A percentile compares a stretch with the other conserved stretches of the same genome.
These are phyloP conservation scores for Eremochloa ophiuroides DNA, from an alignment of 176 grass and related monocot genomes.

Conservation along the genomic window DNA sequence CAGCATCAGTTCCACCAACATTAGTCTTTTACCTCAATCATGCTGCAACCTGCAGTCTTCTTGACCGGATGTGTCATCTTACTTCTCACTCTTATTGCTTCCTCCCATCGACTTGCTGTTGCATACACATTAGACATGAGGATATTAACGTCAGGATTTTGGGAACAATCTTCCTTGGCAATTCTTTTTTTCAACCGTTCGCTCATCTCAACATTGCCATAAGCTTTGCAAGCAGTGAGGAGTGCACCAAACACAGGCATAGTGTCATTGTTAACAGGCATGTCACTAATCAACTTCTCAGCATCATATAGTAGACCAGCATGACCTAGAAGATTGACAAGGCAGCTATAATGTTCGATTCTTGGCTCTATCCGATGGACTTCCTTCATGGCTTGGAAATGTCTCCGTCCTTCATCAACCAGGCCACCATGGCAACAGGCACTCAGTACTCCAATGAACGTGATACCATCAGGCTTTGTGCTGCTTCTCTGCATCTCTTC, in stretches of 20 bases:
- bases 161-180: slow-evolving; percentile 17
- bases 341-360: slow-evolving; percentile 60
- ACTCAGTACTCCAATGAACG: slow-evolving; percentile 49
- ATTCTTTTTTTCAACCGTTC: slow-evolving; percentile 46
- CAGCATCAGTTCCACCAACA: neutral
- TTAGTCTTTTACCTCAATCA: slow-evolving; percentile 49
- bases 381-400: slow-evolving; percentile 49
- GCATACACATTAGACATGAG: slow-evolving; percentile 71
- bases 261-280: slow-evolving; percentile 33
- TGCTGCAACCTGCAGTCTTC: slow-evolving; percentile 66
- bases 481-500: slow-evolving; percentile 40
- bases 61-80: slow-evolving; percentile 54
- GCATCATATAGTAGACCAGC: slow-evolving; percentile 62
- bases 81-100: slow-evolving; percentile 45
- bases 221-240: slow-evolving; percentile 52
- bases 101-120: slow-evolving; percentile 51
- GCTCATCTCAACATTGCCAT: slow-evolving; percentile 50
- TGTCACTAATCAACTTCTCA: slow-evolving; percentile 39
- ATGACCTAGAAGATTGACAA: slow-evolving; percentile 58
- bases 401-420: slow-evolving; percentile 49
- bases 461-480: slow-evolving; percentile 44
- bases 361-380: slow-evolving; percentile 46
- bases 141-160: slow-evolving; percentile 43
- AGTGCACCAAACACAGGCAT: slow-evolving; percentile 56
- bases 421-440: slow-evolving; percentile 69